A percentile compares a stretch with the other conserved stretches of the same genome.
Conservation (phyloP, 192 early-diverging fungal species). For the Endogone sp. region DNA sequence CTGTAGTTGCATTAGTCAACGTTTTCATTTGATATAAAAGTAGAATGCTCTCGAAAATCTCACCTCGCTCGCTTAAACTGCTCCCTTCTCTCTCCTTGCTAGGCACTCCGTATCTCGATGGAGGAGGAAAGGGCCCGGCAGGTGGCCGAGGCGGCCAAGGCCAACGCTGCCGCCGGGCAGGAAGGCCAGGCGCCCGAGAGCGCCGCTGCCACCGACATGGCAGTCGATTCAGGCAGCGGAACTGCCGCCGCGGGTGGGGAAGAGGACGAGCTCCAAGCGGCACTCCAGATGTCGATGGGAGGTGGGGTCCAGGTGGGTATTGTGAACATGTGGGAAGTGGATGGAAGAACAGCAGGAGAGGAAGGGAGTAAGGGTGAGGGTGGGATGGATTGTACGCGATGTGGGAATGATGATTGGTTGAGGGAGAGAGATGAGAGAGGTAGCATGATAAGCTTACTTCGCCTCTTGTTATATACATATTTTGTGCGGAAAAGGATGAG, state of each 20-base stretch:
- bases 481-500: conserved; percentile 24
- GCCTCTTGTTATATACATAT: conserved; percentile 1
- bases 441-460: too few species aligned
- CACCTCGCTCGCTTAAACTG: neutral
- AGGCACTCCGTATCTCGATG: conserved; percentile 92
- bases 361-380: too few species aligned
- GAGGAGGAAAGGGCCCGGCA: conserved; percentile 95
- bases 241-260: conserved; percentile 18
- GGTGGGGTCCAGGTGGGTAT: neutral
- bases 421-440: too few species aligned
- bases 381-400: too few species aligned
- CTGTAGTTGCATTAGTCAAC: too few species aligned
- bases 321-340: too few species aligned
- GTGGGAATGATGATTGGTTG: too few species aligned
- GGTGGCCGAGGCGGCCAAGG: conserved; percentile 50
- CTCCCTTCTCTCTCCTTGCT: too few species aligned
- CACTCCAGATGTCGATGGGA: conserved; percentile 67
- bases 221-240: conserved; percentile 19
- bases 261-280: conserved; percentile 50
- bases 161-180: conserved; percentile 29
- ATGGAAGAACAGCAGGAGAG: too few species aligned
- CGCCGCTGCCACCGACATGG: conserved; percentile 24
- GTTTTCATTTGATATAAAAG: too few species aligned
- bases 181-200: conserved; percentile 19
- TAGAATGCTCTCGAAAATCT: too few species aligned